Evolutionary conservation across 257 asterid species (phyloP).

Genomic region (Penstemon newberryi): DNA sequence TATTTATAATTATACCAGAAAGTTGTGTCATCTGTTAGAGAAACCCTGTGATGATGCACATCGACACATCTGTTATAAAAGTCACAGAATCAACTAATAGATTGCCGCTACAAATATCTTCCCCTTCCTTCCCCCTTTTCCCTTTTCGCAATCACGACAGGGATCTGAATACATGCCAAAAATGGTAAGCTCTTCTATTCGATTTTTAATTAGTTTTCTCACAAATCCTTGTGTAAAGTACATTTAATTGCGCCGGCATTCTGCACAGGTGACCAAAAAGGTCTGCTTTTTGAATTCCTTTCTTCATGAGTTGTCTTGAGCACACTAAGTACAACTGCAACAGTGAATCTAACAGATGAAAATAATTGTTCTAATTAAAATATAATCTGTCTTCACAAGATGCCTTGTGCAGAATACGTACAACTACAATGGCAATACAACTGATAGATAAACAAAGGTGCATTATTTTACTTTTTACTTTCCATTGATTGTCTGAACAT

Average conservation of each 20-base stretch:
- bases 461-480: conserved; percentile 4
- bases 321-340: no score
- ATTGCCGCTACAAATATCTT: conserved; percentile 20
- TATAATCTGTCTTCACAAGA: neutral
- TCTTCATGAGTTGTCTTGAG: no score
- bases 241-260: no score
- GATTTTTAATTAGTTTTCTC: conserved; percentile 8
- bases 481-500: conserved; percentile 2
- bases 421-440: conserved; percentile 13
- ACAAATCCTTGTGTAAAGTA: neutral
- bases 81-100: conserved; percentile 17
- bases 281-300: no score
- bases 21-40: neutral
- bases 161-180: conserved; percentile 3
- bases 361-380: no score
- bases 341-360: no score
- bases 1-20: neutral
- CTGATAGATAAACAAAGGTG: conserved; percentile 19
- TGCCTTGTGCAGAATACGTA: conserved; percentile 5
- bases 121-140: conserved; percentile 24
- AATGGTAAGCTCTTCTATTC: conserved; percentile 18
- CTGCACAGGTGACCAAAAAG: no score
- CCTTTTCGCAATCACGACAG: conserved; percentile 11
- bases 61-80: neutral
- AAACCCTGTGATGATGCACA: neutral